A percentile compares a stretch with the other conserved stretches of the same genome.
phyloP scores from a whole-genome alignment of 805 yeast species.

The Yamadazyma olivae region DNA sequence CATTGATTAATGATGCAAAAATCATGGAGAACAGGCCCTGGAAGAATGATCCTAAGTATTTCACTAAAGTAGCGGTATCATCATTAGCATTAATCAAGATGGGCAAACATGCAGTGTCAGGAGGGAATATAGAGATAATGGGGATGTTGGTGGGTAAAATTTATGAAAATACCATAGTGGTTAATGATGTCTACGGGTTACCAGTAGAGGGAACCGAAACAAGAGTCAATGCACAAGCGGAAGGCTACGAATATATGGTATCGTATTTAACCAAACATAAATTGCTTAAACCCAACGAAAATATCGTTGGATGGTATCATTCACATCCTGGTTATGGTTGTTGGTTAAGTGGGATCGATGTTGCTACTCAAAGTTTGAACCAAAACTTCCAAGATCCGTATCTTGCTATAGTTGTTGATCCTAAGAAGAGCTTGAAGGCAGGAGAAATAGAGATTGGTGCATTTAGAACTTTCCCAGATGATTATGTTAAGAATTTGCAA shows the following conservation, averaged over 20 bases:
- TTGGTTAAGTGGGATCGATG: constrained; percentile 93
- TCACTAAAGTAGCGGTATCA: constrained; percentile 61
- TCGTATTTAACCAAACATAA: constrained; percentile 55
- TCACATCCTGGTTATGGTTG: constrained; percentile 98
- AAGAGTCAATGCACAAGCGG: constrained; percentile 89
- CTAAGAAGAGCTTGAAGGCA: constrained; percentile 59
- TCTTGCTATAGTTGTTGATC: constrained; percentile 85
- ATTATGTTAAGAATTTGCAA: constrained; percentile 8
- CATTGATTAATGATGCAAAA: constrained; percentile 1
- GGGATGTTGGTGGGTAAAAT: constrained; percentile 89
- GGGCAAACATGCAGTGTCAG: constrained; percentile 75
- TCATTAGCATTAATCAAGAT: constrained; percentile 72
- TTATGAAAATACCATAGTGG: constrained; percentile 51
- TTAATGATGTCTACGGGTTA: constrained; percentile 77
- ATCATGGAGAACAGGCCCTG: constrained; percentile 42
- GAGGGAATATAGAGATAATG: constrained; percentile 90
- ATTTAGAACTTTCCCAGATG: constrained; percentile 65
- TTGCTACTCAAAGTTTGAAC: constrained; percentile 80
- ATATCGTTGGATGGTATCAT: constrained; percentile 95
- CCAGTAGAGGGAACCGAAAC: constrained; percentile 98
- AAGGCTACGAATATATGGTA: constrained; percentile 94
- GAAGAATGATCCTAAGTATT: constrained; percentile 57
- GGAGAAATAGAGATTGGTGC: constrained; percentile 84
- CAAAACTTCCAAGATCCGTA: constrained; percentile 92
- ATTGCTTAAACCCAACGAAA: constrained; percentile 45